phyloP scores from a whole-genome alignment of 1,139 yeast species.

The Kodamaea derodonti region DNA sequence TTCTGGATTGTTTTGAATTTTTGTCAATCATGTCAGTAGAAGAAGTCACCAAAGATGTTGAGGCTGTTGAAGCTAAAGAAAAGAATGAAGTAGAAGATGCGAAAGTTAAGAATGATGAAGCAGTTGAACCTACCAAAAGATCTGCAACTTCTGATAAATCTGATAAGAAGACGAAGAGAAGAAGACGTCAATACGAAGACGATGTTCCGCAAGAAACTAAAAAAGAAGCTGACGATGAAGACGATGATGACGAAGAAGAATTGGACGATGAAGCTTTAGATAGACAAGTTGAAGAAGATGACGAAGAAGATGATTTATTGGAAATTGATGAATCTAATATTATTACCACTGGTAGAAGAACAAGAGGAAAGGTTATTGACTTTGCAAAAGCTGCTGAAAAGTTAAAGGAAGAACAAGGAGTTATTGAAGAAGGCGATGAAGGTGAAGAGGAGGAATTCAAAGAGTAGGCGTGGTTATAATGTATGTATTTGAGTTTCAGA shows the following conservation, averaged over 20 bases:
- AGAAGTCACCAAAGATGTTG: constrained; percentile 5
- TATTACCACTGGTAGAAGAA: constrained; percentile 80
- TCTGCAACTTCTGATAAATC: constrained; percentile 10
- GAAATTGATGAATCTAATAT: constrained; percentile 86
- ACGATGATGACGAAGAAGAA: constrained; percentile 49
- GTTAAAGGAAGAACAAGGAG: constrained; percentile 49
- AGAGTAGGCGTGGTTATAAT: too few species aligned
- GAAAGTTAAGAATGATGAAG: constrained; percentile 6
- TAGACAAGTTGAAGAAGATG: constrained; percentile 38
- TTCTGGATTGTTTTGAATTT: neutral
- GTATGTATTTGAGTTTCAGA: too few species aligned
- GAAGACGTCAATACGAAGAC: constrained; percentile 33
- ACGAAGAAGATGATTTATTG: constrained; percentile 74
- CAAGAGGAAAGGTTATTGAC: constrained; percentile 86
- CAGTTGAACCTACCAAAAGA: constrained; percentile 18
- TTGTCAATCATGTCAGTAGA: neutral
- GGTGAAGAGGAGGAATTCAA: constrained; percentile 42
- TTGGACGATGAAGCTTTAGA: constrained; percentile 33
- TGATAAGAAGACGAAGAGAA: constrained; percentile 38
- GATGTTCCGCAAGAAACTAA: constrained; percentile 30
- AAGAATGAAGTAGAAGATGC: constrained; percentile 7
- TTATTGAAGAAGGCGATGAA: constrained; percentile 24
- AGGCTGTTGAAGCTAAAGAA: constrained; percentile 10
- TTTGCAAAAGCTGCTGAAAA: constrained; percentile 81
- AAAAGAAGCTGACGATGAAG: constrained; percentile 35